Conservation (phyloP, 2,329 filamentous ascomycete species). For the Elsinoe ampelina region DNA sequence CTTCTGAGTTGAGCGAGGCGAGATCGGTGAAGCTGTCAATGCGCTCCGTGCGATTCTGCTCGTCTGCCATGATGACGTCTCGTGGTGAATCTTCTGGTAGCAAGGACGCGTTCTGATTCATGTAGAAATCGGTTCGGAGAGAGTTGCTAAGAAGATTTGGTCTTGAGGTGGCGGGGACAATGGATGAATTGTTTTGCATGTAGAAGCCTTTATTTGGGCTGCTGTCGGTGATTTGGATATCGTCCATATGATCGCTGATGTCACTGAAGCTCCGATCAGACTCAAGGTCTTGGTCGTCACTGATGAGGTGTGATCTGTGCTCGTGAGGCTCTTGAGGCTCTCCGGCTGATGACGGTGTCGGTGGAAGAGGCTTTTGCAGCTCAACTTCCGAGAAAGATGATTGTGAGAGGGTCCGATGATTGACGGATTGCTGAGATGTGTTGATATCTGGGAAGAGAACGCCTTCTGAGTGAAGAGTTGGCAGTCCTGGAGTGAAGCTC, state of each 20-base stretch:
- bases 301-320: not conserved
- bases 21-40: slow-evolving; percentile 11
- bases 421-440: not conserved
- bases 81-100: not conserved
- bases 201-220: slow-evolving; percentile 14
- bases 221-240: slow-evolving; percentile 10
- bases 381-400: not conserved
- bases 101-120: not conserved
- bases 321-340: not conserved
- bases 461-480: slow-evolving; percentile 32
- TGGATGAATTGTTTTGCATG: not conserved
- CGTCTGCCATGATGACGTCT: not conserved
- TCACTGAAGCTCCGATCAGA: slow-evolving; percentile 1
- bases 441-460: slow-evolving; percentile 26
- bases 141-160: slow-evolving; percentile 1
- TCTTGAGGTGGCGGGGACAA: not conserved
- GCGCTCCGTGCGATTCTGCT: not conserved
- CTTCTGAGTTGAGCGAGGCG: slow-evolving; percentile 5
- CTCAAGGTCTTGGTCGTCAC: not conserved
- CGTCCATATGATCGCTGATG: not conserved
- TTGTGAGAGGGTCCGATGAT: not conserved
- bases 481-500: slow-evolving; percentile 27
- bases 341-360: not conserved
- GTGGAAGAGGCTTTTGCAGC: not conserved
- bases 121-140: slow-evolving; percentile 9